Evolutionary conservation across 75 land plant genomes (phyloP), one percentile per base, ranked within the genome.

Genomic region (Azolla pinnata): DNA sequence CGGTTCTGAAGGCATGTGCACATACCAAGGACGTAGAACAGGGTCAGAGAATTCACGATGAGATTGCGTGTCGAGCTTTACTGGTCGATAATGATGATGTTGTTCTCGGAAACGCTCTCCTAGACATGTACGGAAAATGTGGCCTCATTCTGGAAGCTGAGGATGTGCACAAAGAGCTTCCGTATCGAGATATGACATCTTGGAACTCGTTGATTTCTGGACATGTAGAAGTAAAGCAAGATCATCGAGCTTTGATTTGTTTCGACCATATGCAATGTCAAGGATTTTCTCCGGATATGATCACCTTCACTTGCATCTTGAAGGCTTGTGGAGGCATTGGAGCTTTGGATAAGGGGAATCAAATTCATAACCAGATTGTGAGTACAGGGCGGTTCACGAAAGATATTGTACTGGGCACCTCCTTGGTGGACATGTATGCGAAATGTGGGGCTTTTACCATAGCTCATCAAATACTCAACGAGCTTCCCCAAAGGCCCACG

Each of bases 201-300:
- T 85, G 88, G 88, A 85, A 81, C 55, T 47, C 84, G 7, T 75
- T 85, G 74, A 85, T 85, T 30, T 53, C 48, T 44, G 88, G 84
- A 12, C 70, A 67, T 59, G 79, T 74, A 4, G 70, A 78, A 19
- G 70, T 78, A 44, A 81, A 80, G 14, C 31, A 52, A 51, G 67
- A 49, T 9, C 68, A 47, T 4, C 74, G 74, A 57, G 80, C 90
- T 14, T 18, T 76, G 0, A n/a, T 54, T 16, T 18, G 83, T 27
- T 86, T 73, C 52, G 24, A 74, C 31, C 33, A 71, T 31, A 86
- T 82, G 90, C 26, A 40, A 40, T 28, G 60, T 47, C 68, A 63
- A 25, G 65, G 55, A 1, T 54, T 65, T 23, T 57, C 58, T 51
- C 75, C 83, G 1, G 73, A 81, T 25, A 54, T 69, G 34, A 67